Base-by-base conservation (phyloP, 495 filamentous ascomycete species). In the Talaromyces wortmannii region DNA sequence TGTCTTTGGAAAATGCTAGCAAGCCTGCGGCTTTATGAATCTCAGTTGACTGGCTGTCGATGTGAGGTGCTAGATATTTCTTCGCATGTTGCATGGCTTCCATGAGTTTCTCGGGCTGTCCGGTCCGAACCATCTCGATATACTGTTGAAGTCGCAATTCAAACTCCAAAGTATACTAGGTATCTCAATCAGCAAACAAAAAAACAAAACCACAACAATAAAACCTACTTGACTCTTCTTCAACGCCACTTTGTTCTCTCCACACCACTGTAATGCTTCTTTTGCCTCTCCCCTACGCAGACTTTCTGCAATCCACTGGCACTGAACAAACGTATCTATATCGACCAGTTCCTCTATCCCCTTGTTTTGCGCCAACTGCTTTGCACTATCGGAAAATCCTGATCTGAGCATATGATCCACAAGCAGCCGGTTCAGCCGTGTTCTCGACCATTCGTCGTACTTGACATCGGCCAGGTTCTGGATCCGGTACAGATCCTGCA, bases 81-180 rank as follows among this genome's bases (percentile, higher is more conserved):
- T 80, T 85, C 6, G 91, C 91, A 67, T 97, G 87, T 17, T 71
- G 64, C 55, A 87, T 86, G n/a, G 92, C 88, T 55, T 96, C 90
- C 51, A 84, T 62, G 29, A 86, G 76, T 59, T 87, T 88, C 5
- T 63, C 47, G 31, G 67, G 74, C 15, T 84, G 71, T 45, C 78
- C 78, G 36, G 74, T 83, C 44, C 94, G 78, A 50, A 95, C 80
- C 55, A 97, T 78, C 65, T 97, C 94, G 59, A 97, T 91, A 67
- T 89, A 97, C 65, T 97, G 91, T 69, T 98, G 94, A 59, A 95
- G 76, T n/a, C 95, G 84, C 8, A 98, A 80, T 77, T 95, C 87
- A 65, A 95, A 94, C 66, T 97, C 95, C 30, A 98, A 80, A 50
- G 88, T 90, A 60, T 86, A 91, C 86, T 92, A 68, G 15, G 32